Conservation (phyloP, 306 rosid species). For the Cicer judaicum region DNA sequence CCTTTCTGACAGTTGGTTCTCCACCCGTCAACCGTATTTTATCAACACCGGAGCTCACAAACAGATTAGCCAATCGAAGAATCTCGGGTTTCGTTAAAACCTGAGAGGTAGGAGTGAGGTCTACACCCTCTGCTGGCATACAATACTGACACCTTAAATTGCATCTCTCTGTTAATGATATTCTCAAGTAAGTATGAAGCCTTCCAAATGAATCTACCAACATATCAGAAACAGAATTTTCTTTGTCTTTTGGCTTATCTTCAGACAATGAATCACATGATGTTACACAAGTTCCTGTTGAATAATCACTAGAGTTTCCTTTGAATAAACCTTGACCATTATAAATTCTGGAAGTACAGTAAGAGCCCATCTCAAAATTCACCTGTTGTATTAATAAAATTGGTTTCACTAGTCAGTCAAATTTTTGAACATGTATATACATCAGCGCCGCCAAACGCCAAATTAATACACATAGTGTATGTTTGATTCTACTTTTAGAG, state of each 20-base stretch:
- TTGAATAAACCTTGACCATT: conserved; percentile 36
- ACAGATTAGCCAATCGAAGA: conserved; percentile 68
- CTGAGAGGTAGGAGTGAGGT: conserved; percentile 71
- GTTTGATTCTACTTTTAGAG: no score
- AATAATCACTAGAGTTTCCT: conserved; percentile 45
- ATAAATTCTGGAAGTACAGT: conserved; percentile 38
- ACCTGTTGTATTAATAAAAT: conserved; percentile 48
- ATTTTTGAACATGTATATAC: conserved; percentile 1
- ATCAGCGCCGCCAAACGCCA: neutral
- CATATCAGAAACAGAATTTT: conserved; percentile 72
- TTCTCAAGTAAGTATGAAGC: conserved; percentile 87
- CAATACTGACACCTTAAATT: conserved; percentile 91
- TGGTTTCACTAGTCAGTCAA: neutral
- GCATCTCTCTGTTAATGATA: conserved; percentile 93
- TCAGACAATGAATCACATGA: conserved; percentile 59
- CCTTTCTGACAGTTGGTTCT: conserved; percentile 91
- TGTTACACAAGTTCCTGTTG: conserved; percentile 52
- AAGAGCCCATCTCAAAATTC: conserved; percentile 48
- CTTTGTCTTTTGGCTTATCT: conserved; percentile 55
- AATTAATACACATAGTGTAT: no score
- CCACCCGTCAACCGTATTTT: conserved; percentile 95
- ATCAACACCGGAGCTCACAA: conserved; percentile 78
- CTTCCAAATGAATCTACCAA: conserved; percentile 94
- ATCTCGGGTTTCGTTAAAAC: conserved; percentile 70
- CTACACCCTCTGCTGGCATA: conserved; percentile 93